Percentiles rank a stretch among this genome's conserved stretches.
Conservation (phyloP, 1,139 yeast species). For the Pneumocystis canis region DNA sequence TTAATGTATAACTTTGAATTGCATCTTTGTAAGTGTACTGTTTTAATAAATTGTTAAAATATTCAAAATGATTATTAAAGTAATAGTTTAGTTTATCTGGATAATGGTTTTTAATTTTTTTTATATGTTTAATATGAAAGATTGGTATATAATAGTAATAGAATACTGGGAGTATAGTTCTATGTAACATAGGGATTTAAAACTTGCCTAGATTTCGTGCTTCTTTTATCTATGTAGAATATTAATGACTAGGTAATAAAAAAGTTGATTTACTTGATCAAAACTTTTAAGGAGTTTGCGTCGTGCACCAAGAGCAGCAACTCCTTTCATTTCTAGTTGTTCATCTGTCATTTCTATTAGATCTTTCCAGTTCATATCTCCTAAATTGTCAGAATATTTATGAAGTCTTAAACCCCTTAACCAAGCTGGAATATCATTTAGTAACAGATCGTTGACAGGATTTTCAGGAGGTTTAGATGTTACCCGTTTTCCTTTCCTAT, state of each 20-base stretch:
- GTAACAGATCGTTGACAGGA: constrained; percentile 29
- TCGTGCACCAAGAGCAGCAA: constrained; percentile 86
- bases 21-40: neutral
- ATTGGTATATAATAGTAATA: neutral
- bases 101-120: neutral
- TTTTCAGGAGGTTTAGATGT: constrained; percentile 9
- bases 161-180: neutral
- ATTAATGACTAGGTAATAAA: neutral
- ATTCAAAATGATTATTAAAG: neutral
- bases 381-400: constrained; percentile 77
- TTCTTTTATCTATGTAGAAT: neutral
- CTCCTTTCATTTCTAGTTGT: constrained; percentile 64
- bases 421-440: constrained; percentile 84
- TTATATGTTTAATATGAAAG: neutral
- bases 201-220: neutral
- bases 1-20: neutral
- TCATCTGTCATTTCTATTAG: constrained; percentile 57
- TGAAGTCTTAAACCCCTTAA: constrained; percentile 75
- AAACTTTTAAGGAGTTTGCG: constrained; percentile 57
- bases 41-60: neutral
- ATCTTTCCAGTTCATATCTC: constrained; percentile 63
- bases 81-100: neutral
- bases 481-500: constrained; percentile 3
- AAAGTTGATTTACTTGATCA: neutral
- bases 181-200: neutral